These are phyloP conservation scores for Mortierella antarctica DNA, from an alignment of 192 early-diverging fungal species.

Conservation along the genomic window DNA sequence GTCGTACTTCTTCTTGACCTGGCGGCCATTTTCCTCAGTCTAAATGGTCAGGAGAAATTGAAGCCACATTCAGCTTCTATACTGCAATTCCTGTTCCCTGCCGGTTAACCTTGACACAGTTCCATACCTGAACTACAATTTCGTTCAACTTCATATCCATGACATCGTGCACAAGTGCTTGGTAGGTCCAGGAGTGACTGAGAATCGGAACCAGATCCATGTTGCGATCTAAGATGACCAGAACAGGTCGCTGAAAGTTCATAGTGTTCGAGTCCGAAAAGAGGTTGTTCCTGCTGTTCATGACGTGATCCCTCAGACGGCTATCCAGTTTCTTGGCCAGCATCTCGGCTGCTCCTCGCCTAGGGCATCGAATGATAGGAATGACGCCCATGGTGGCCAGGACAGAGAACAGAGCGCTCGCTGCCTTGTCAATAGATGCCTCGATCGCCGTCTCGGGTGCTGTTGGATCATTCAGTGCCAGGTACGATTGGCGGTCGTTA, in stretches of 20 bases:
- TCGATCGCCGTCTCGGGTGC: conserved; percentile 87
- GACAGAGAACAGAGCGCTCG: conserved; percentile 87
- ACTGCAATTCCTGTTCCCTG: neutral
- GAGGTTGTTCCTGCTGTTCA: conserved; percentile 89
- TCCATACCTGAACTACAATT: conserved; percentile 71
- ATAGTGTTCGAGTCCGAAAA: conserved; percentile 73
- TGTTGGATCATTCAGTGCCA: conserved; percentile 84
- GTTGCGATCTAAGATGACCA: conserved; percentile 92
- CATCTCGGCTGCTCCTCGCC: conserved; percentile 94
- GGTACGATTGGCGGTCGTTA: conserved; percentile 83
- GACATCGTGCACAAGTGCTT: conserved; percentile 95
- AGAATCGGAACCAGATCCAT: conserved; percentile 93
- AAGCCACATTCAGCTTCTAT: neutral
- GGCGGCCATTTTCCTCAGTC: conserved; percentile 72
- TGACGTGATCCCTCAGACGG: conserved; percentile 89
- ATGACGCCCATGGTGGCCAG: conserved; percentile 89
- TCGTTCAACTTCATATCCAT: conserved; percentile 93
- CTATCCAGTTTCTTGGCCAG: conserved; percentile 91
- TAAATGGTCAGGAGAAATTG: conserved; percentile 1
- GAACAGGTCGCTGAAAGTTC: conserved; percentile 79
- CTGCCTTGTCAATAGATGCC: conserved; percentile 81
- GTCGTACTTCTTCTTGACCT: conserved; percentile 82
- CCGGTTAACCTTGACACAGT: neutral
- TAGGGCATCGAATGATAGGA: conserved; percentile 91
- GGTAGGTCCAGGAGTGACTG: conserved; percentile 98